A percentile compares a stretch with the other conserved stretches of the same genome.
Conservation (phyloP, 2,329 filamentous ascomycete genomes). For the Aspergillus sp. region DNA sequence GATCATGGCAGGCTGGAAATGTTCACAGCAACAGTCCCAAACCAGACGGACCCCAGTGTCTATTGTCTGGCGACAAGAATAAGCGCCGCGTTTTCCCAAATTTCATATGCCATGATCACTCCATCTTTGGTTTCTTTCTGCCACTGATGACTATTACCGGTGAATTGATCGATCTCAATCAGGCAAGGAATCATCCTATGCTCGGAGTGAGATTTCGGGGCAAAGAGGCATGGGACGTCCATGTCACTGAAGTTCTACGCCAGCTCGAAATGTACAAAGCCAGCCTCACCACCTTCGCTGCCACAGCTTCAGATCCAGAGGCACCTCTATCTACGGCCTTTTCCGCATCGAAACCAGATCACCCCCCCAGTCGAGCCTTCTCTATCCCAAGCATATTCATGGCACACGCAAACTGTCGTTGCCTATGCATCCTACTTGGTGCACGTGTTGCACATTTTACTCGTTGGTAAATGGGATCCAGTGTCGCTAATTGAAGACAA, state of each 20-base stretch:
- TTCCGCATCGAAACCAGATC: slow-evolving; percentile 58
- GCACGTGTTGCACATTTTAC: slow-evolving; percentile 84
- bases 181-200: slow-evolving; percentile 80
- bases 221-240: slow-evolving; percentile 73
- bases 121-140: slow-evolving; percentile 87
- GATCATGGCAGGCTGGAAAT: slow-evolving; percentile 78
- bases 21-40: slow-evolving; percentile 55
- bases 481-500: slow-evolving; percentile 90
- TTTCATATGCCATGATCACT: slow-evolving; percentile 80
- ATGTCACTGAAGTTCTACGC: slow-evolving; percentile 70
- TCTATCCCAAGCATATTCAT: slow-evolving; percentile 28
- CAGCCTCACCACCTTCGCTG: slow-evolving; percentile 54
- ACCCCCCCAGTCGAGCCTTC: slow-evolving; percentile 46
- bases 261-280: slow-evolving; percentile 79
- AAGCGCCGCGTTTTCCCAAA: slow-evolving; percentile 64
- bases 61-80: slow-evolving; percentile 28
- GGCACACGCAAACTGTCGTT: slow-evolving; percentile 76
- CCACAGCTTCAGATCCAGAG: slow-evolving; percentile 21
- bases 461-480: slow-evolving; percentile 94
- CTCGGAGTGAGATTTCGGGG: slow-evolving; percentile 71
- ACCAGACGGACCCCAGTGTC: slow-evolving; percentile 30
- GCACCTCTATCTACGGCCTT: slow-evolving; percentile 39
- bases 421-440: slow-evolving; percentile 90
- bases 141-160: slow-evolving; percentile 93
- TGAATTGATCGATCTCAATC: slow-evolving; percentile 84